A percentile compares a stretch with the other conserved stretches of the same genome.
Evolutionary conservation across 2,329 filamentous ascomycete species (phyloP).

Genomic region (Zasmidium angulare): DNA sequence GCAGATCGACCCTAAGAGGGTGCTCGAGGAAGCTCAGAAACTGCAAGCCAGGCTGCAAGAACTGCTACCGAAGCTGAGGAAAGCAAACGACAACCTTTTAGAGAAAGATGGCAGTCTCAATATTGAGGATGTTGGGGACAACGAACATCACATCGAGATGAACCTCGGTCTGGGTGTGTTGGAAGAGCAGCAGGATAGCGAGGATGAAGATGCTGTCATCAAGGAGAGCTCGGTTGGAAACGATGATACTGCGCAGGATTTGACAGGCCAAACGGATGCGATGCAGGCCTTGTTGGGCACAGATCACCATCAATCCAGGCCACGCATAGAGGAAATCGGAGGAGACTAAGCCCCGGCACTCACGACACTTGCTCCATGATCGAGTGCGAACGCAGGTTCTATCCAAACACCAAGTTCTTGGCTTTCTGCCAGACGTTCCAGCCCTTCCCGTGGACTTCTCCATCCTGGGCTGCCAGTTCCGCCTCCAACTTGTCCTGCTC

Average conservation of each 20-base stretch:
- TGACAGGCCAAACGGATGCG: background rate
- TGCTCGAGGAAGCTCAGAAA: conserved; percentile 21
- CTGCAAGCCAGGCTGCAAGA: conserved; percentile 29
- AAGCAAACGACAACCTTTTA: conserved; percentile 32
- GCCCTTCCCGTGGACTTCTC: conserved; percentile 3
- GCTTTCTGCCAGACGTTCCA: conserved; percentile 7
- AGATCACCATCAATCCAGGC: background rate
- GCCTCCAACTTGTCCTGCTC: conserved; percentile 14
- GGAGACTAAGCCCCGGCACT: background rate
- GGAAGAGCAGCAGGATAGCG: conserved; percentile 24
- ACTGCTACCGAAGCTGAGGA: conserved; percentile 33
- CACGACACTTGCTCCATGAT: too few species aligned
- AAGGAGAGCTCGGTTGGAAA: background rate
- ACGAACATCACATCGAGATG: conserved; percentile 38
- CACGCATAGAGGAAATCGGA: conserved; percentile 4
- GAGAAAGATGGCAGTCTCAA: conserved; percentile 23
- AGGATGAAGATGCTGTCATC: background rate
- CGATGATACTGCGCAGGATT: background rate
- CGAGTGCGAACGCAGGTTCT: background rate
- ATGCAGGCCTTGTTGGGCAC: conserved; percentile 5
- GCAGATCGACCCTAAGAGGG: conserved; percentile 12
- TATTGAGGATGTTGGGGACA: conserved; percentile 36
- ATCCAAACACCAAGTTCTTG: conserved; percentile 9
- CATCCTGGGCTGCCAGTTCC: conserved; percentile 7
- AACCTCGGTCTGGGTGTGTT: conserved; percentile 36